These are phyloP conservation scores for Oryza australiensis DNA, from an alignment of 176 grass and related monocot species.

Conservation along the genomic window DNA sequence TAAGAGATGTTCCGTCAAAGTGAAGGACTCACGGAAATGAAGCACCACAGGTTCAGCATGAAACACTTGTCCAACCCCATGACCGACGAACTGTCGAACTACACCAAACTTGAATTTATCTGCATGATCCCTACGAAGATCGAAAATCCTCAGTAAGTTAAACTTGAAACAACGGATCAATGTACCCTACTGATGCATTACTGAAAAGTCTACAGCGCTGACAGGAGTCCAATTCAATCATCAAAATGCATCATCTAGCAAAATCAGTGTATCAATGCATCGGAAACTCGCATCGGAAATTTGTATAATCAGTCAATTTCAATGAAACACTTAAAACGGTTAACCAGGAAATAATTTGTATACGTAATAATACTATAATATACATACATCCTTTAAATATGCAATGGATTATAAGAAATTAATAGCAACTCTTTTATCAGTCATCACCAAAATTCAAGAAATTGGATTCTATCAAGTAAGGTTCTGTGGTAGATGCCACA, in stretches of 20 bases:
- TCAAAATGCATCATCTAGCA: not conserved
- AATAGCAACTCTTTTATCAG: not conserved
- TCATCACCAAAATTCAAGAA: not conserved
- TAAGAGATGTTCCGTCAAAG: constrained; percentile 12
- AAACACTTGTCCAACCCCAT: constrained; percentile 88
- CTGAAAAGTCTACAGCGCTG: not conserved
- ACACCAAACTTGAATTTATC: constrained; percentile 83
- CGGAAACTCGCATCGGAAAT: not conserved
- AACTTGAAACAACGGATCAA: constrained; percentile 1
- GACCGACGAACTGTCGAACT: constrained; percentile 81
- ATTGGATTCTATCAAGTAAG: not conserved
- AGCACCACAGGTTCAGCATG: constrained; percentile 83
- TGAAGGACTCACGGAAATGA: constrained; percentile 76
- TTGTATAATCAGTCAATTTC: not conserved
- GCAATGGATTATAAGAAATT: not conserved
- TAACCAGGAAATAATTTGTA: not conserved
- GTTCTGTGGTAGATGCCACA: not conserved
- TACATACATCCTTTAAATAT: not conserved
- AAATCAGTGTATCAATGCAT: not conserved
- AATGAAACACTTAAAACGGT: constrained; percentile 2
- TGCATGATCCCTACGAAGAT: constrained; percentile 71
- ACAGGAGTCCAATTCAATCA: not conserved
- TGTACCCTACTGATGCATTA: not conserved
- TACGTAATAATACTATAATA: constrained; percentile 7
- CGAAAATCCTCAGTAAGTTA: constrained; percentile 25